Base-by-base conservation (phyloP, 176 grass and related monocot species). In the Typha latifolia region DNA sequence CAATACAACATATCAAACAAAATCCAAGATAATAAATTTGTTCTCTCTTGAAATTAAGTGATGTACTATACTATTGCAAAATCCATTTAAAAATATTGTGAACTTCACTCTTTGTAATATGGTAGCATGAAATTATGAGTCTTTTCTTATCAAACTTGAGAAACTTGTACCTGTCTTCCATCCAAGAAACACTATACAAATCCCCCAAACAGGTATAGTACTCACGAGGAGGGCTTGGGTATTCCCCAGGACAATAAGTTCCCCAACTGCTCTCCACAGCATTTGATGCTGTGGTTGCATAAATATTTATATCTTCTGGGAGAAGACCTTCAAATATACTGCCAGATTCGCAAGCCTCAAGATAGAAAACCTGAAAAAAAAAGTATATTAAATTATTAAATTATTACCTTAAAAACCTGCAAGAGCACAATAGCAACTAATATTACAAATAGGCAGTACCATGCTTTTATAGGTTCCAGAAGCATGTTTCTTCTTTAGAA, bases 341-440 rank as follows among this genome's bases (percentile, higher is more conserved):
- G 11, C 94, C 94, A 3, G 94, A 87, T 90, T 99, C 94, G 47
- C 94, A 99, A 18, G 94, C 94, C 89, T 99, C 94, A 68, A 99
- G 85, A 78, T 99, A 99, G 67, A 99, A 99, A 10, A 93, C 89
- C 94, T 99, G 68, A 34, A 72, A 72, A 65, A 64, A 55, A 51
- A 72, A 62, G 71, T 21, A 59, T 22, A 10, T 19, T 59, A 9
- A 76, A 9, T 12, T 22, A 10, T 19, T 59, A 9, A 76, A 9
- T 12, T 79, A 47, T 72, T 74, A 55, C 12, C 53, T 13, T 6
- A 29, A 72, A 29, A 66, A 81, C 13, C 48, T 74, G 49, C 27
- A 83, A 49, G 48, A 15, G 56, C 47, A 81, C 13, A 72, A 64
- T 16, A 77, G 64, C 32, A 56, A 59, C 20, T 16, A 10, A 22